phyloP scores from a whole-genome alignment of 306 rosid genomes.

The Castanea mollissima region DNA sequence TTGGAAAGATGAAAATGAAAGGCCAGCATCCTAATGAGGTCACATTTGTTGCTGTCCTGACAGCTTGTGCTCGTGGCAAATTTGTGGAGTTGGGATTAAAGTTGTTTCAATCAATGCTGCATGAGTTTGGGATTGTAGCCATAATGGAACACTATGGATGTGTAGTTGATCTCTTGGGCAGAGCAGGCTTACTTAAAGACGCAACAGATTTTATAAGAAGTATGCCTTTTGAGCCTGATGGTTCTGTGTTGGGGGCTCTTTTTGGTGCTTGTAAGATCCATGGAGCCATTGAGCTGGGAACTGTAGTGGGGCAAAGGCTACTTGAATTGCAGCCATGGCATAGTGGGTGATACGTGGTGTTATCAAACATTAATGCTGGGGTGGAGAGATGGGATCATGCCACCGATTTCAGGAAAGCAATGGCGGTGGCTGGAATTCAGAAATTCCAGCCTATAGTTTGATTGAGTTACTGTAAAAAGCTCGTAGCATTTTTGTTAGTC shows the following conservation, averaged over 20 bases:
- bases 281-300: constrained; percentile 66
- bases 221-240: constrained; percentile 73
- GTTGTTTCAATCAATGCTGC: constrained; percentile 51
- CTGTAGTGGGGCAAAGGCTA: constrained; percentile 51
- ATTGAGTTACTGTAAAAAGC: constrained; percentile 29
- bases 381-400: constrained; percentile 78
- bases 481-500: background rate
- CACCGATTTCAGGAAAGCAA: constrained; percentile 50
- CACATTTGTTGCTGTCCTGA: constrained; percentile 65
- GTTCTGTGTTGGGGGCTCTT: constrained; percentile 66
- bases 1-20: constrained; percentile 48
- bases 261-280: constrained; percentile 76
- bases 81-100: constrained; percentile 48
- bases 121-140: constrained; percentile 43
- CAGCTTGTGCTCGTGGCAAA: constrained; percentile 72
- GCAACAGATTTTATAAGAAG: constrained; percentile 48
- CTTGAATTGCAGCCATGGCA: constrained; percentile 48
- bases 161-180: constrained; percentile 72
- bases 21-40: constrained; percentile 51
- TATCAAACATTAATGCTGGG: constrained; percentile 67
- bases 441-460: constrained; percentile 64
- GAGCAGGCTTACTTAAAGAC: constrained; percentile 68
- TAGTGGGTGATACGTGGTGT: constrained; percentile 48
- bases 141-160: constrained; percentile 70
- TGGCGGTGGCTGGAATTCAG: constrained; percentile 53